Evolutionary conservation across 768 basidiomycete genomes (phyloP).

Genomic region (Hortiboletus campestris): DNA sequence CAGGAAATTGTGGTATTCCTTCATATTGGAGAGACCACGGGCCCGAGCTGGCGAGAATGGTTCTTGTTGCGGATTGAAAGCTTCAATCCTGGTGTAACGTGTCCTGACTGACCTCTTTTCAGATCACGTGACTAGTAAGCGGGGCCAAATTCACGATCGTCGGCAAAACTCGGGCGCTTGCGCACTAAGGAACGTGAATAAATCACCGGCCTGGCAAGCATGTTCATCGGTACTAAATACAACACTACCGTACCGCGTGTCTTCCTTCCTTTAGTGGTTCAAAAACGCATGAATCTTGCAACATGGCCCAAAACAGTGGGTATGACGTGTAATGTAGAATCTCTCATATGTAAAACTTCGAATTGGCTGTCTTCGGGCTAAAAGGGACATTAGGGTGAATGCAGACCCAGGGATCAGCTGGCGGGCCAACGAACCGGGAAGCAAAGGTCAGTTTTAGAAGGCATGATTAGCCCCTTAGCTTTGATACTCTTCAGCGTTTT

Average conservation of each 20-base stretch:
- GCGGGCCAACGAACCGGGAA: conserved; percentile 43
- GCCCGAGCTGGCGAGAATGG: not conserved
- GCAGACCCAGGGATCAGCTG: not conserved
- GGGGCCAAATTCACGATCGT: not conserved
- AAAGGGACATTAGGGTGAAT: not conserved
- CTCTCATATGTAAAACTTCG: conserved; percentile 44
- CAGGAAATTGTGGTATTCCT: conserved; percentile 8
- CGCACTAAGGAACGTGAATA: not conserved
- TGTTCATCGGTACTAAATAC: conserved; percentile 3
- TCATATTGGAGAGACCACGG: conserved; percentile 20
- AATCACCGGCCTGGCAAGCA: not conserved
- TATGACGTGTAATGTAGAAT: conserved; percentile 50
- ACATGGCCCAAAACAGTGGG: conserved; percentile 59
- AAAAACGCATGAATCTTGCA: conserved; percentile 43
- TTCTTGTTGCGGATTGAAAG: not conserved
- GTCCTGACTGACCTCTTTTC: not conserved
- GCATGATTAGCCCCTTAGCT: conserved; percentile 57
- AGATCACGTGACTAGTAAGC: conserved; percentile 18
- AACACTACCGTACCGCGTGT: not conserved
- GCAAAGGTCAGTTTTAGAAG: conserved; percentile 58
- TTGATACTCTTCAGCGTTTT: conserved; percentile 43
- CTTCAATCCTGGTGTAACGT: not conserved
- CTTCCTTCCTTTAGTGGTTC: conserved; percentile 20
- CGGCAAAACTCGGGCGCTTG: too few species aligned
- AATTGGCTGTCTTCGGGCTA: conserved; percentile 56